Base-by-base conservation (phyloP, 106 monocot genomes). In the Dioscorea alata region DNA sequence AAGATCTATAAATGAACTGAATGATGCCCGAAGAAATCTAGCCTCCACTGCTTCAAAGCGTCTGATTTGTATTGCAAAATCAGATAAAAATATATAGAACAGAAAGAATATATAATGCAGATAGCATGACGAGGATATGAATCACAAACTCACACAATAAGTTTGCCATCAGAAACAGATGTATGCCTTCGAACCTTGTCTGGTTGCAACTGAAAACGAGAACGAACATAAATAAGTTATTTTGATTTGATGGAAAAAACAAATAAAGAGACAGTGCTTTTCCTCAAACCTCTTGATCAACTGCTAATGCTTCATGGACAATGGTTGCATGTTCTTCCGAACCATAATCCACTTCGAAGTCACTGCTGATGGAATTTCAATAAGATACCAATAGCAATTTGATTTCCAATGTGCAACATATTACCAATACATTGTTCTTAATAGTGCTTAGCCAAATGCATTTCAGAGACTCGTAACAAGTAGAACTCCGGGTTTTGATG, bases 181-280 rank as follows among this genome's bases (percentile, higher is more conserved):
- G 93, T 88, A 71, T 79, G 62, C 75, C 93, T 90, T 71, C 72
- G 87, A 42, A 99, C 99, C 81, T 93, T 99, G 69, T 90, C 99
- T 65, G 90, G 99, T 49, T 99, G 99, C 74, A 92, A 79, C 97
- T 99, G 79, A 23, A 75, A 70, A 42, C 9, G 34, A 73, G 61
- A 13, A 34, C 66, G 15, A 25, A 18, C 8, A 65, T 12, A 3
- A 6, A 42, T 42, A 42, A 6, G 42, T 42, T 42, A 42, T 42
- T 28, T 42, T 42, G 42, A 42, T 42, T 28, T 10, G 10, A 42
- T 42, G 9, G 0, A 42, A 6, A 42, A 42, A 42, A 42, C 14
- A 23, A 33, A 20, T 50, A 61, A 5, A 14, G 0, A 66, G 8
- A 14, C 24, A n/a, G n/a, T 31, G 15, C 16, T 15, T 10, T 53